phyloP scores from a whole-genome alignment of 768 basidiomycete genomes.

The Mycena olivaceomarginata region DNA sequence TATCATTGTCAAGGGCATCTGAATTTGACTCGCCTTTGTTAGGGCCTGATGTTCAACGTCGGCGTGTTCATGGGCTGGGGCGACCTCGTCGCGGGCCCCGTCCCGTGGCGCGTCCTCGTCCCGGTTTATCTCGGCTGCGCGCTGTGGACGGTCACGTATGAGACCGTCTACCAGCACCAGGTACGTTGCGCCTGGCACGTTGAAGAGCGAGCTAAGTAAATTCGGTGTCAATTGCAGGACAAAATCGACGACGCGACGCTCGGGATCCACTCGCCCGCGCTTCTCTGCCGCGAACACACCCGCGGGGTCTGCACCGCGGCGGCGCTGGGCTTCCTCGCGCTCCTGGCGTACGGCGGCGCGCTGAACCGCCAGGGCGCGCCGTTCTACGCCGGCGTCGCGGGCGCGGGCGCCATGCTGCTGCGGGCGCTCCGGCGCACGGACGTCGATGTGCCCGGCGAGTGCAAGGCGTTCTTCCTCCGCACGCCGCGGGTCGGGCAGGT shows the following conservation, averaged over 20 bases:
- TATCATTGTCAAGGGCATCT: too few species aligned
- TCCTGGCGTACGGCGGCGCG: constrained; percentile 65
- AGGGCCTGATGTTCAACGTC: constrained; percentile 56
- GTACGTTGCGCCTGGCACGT: constrained; percentile 27
- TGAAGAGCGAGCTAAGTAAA: not conserved
- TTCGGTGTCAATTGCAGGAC: constrained; percentile 12
- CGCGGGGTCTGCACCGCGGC: constrained; percentile 67
- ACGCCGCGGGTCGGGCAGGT: constrained; percentile 52
- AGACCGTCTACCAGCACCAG: constrained; percentile 57
- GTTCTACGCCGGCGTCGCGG: constrained; percentile 51
- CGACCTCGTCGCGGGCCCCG: constrained; percentile 47
- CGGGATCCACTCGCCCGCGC: constrained; percentile 76
- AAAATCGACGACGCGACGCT: constrained; percentile 69
- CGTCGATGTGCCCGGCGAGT: constrained; percentile 50
- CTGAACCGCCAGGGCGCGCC: constrained; percentile 63
- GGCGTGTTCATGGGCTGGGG: constrained; percentile 58
- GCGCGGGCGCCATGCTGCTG: constrained; percentile 42
- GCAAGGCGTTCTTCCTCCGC: constrained; percentile 48
- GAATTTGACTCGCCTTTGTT: not conserved
- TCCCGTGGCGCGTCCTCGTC: constrained; percentile 49
- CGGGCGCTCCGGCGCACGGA: constrained; percentile 44
- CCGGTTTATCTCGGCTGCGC: constrained; percentile 52
- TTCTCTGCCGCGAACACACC: constrained; percentile 69
- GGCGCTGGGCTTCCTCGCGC: constrained; percentile 57
- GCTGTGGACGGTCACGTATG: constrained; percentile 55